These are phyloP conservation scores for Tuber melanosporum DNA, from an alignment of 495 filamentous ascomycete species.

Conservation along the genomic window DNA sequence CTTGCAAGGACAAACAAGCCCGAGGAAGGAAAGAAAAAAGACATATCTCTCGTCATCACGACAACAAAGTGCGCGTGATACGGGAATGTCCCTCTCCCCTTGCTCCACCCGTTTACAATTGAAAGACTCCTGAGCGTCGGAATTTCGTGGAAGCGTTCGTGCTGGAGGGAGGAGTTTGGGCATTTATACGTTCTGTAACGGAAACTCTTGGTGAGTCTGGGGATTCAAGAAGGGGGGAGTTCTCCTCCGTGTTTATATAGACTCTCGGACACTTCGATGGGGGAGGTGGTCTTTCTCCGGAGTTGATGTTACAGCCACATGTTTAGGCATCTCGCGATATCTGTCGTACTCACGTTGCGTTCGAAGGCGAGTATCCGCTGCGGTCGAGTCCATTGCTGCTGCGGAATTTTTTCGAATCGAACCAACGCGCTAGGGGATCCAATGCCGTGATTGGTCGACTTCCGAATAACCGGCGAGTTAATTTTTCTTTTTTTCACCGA, in stretches of 20 bases:
- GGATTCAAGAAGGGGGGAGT: not conserved
- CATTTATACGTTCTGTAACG: not conserved
- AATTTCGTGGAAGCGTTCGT: not conserved
- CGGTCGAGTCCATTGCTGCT: not conserved
- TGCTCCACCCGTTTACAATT: not conserved
- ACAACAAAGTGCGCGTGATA: not conserved
- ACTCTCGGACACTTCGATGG: not conserved
- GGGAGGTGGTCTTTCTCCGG: not conserved
- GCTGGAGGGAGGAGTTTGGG: not conserved
- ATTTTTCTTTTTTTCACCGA: not conserved
- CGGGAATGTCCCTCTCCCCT: not conserved
- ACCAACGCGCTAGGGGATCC: not conserved
- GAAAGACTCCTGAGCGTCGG: not conserved
- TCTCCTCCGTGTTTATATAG: not conserved
- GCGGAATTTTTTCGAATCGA: not conserved
- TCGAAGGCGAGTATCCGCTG: not conserved
- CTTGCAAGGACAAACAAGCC: not conserved
- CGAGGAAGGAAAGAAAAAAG: not conserved
- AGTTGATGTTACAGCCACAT: not conserved
- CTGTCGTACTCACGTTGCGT: not conserved
- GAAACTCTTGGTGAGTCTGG: not conserved
- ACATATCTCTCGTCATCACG: not conserved
- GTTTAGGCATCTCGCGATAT: conserved; percentile 1
- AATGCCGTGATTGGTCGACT: not conserved
- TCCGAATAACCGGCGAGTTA: not conserved